Percentiles rank a stretch among this genome's conserved stretches.
Conservation (phyloP, 768 basidiomycete species). For the Suillus sp. region DNA sequence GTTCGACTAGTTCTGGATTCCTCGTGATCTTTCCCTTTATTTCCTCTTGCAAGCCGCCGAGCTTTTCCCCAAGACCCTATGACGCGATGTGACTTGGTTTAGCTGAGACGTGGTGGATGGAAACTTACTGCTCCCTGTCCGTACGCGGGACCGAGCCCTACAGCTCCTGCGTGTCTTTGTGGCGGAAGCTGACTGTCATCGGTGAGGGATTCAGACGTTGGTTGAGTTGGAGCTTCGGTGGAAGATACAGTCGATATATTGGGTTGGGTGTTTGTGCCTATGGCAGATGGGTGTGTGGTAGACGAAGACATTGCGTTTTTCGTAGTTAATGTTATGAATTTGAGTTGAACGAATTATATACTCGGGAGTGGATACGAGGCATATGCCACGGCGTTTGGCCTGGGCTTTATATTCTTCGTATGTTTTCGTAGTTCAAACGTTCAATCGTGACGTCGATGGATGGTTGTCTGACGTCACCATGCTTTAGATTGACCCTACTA, state of each 20-base stretch:
- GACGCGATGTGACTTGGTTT: neutral
- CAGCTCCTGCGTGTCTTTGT: constrained; percentile 45
- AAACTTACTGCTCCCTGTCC: constrained; percentile 32
- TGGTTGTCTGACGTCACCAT: no score
- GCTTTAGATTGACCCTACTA: no score
- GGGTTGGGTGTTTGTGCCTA: constrained; percentile 18
- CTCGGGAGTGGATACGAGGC: neutral
- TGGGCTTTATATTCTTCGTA: no score
- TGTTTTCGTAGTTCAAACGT: no score
- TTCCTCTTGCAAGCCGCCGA: constrained; percentile 41
- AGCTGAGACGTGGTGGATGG: neutral
- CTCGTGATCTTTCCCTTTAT: constrained; percentile 40
- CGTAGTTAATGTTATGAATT: neutral
- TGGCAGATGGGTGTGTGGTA: constrained; percentile 23
- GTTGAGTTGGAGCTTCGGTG: neutral
- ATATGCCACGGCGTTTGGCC: no score
- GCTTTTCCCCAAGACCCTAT: constrained; percentile 37
- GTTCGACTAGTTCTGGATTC: constrained; percentile 39
- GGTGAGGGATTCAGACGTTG: neutral
- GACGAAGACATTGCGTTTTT: constrained; percentile 16
- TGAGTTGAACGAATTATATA: neutral
- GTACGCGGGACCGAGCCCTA: constrained; percentile 43
- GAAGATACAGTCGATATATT: neutral
- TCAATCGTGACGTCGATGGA: no score
- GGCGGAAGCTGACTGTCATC: constrained; percentile 33